Conservation (phyloP, 148 eudicot species). For the Rhododendron henanense region DNA sequence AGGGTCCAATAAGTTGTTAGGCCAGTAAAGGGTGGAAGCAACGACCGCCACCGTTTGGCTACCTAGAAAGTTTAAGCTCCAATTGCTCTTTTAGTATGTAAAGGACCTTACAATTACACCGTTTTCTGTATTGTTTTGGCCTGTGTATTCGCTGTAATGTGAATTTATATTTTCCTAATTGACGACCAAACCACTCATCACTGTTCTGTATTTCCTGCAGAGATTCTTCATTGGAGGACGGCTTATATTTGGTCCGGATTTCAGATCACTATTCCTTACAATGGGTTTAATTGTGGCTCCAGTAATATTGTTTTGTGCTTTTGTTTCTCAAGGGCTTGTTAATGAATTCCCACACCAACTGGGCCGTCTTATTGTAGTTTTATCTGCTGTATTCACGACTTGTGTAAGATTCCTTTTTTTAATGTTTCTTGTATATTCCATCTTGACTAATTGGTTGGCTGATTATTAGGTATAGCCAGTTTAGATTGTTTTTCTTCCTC, state of each 20-base stretch:
- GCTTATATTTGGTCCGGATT: conserved; percentile 94
- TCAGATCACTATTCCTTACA: conserved; percentile 77
- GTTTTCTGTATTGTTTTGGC: neutral
- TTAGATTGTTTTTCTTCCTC: neutral
- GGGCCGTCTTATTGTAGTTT: conserved; percentile 69
- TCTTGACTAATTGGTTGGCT: conserved; percentile 3
- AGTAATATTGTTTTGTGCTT: conserved; percentile 67
- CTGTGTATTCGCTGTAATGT: neutral
- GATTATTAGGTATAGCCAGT: neutral
- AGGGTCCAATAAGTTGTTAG: neutral
- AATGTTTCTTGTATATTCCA: conserved; percentile 19
- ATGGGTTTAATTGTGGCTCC: conserved; percentile 89
- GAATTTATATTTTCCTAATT: neutral
- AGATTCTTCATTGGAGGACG: conserved; percentile 81
- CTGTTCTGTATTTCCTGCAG: conserved; percentile 40
- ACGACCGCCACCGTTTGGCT: neutral
- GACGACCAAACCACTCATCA: neutral
- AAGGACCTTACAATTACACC: neutral
- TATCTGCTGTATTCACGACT: conserved; percentile 59
- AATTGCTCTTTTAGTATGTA: neutral
- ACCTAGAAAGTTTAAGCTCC: neutral
- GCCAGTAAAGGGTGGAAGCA: neutral
- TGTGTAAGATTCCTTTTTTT: conserved; percentile 44
- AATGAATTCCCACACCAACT: conserved; percentile 54
- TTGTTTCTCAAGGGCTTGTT: conserved; percentile 79